Conservation (phyloP, 352 stramenopile genomes). For the Plasmopara viticola region DNA sequence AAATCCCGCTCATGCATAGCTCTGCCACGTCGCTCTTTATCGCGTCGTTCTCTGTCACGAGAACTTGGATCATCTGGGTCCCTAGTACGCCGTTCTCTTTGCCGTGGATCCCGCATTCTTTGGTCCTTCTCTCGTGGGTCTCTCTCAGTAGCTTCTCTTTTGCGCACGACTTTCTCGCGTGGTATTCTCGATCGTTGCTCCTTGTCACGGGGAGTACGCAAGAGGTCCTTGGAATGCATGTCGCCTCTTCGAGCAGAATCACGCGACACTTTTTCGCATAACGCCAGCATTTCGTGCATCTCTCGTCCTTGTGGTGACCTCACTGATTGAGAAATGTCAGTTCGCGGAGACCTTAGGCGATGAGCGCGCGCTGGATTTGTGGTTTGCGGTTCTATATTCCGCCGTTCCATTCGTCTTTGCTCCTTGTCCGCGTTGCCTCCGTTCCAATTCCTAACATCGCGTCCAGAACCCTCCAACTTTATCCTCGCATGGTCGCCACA, state of each 20-base stretch:
- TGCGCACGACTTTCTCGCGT: background rate
- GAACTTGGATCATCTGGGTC: slow-evolving; percentile 2
- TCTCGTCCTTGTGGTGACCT: slow-evolving; percentile 14
- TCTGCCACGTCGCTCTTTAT: slow-evolving; percentile 16
- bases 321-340: slow-evolving; percentile 9
- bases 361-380: slow-evolving; percentile 13
- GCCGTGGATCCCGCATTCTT: background rate
- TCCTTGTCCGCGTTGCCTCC: slow-evolving; percentile 14
- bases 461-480: slow-evolving; percentile 5
- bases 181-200: slow-evolving; percentile 9
- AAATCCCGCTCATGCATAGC: slow-evolving; percentile 21
- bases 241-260: slow-evolving; percentile 8
- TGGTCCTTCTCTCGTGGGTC: slow-evolving; percentile 1
- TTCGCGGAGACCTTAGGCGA: slow-evolving; percentile 14
- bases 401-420: slow-evolving; percentile 2
- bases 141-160: slow-evolving; percentile 4
- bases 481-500: slow-evolving; percentile 6
- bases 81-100: slow-evolving; percentile 8
- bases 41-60: slow-evolving; percentile 7
- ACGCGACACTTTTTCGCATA: slow-evolving; percentile 6
- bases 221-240: background rate
- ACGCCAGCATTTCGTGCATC: slow-evolving; percentile 11
- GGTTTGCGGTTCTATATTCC: slow-evolving; percentile 6
- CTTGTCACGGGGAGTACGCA: slow-evolving; percentile 3
- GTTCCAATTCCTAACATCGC: slow-evolving; percentile 26